Evolutionary conservation across 768 basidiomycete genomes (phyloP), one percentile per base, ranked within the genome.

Genomic region (Arthromyces matolae): DNA sequence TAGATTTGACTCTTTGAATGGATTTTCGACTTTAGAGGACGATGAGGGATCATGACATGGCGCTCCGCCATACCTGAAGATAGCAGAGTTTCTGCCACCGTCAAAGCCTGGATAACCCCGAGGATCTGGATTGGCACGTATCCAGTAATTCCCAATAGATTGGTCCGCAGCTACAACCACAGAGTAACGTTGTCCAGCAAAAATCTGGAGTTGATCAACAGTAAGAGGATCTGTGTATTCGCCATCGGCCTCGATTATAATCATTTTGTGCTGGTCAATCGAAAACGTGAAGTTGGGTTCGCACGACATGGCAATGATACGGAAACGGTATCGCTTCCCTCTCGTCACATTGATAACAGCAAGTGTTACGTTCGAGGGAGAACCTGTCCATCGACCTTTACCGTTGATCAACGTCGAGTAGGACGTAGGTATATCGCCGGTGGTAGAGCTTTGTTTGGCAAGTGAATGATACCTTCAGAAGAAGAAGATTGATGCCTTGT

Each of bases 191-290:
- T 53, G 52, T 13, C 52, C 62, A 10, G 59, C 62, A 39, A 69
- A 77, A 29, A 83, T 73, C 24, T 74, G 53, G 31, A 72, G 60
- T 12, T 61, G 66, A 38, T 77, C 73, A 3, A 77, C 77, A 3
- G 63, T 60, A 6, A 74, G 59, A 0, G 80, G 75, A 19, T 57
- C 33, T 0, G 69, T 70, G 52, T 72, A 72, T 36, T 60, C 63
- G 1, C 74, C 71, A 38, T 82, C 80, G 2, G 60, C 75, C 53
- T 82, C 80, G 32, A 82, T 80, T 43, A 82, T 64, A 4, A 73
- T 79, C 66, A 79, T 55, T 4, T 59, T 58, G 47, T 79, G 77
- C 8, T 67, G 63, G 51, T 77, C 73, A 27, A 79, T 71, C 1
- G 70, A 62, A 55, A 79, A 77, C 24, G 58, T 62, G 57, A 66